Evolutionary conservation across 179 eudicot genomes (phyloP), one percentile per base, ranked within the genome.

Genomic region (Drosera spatulata): DNA sequence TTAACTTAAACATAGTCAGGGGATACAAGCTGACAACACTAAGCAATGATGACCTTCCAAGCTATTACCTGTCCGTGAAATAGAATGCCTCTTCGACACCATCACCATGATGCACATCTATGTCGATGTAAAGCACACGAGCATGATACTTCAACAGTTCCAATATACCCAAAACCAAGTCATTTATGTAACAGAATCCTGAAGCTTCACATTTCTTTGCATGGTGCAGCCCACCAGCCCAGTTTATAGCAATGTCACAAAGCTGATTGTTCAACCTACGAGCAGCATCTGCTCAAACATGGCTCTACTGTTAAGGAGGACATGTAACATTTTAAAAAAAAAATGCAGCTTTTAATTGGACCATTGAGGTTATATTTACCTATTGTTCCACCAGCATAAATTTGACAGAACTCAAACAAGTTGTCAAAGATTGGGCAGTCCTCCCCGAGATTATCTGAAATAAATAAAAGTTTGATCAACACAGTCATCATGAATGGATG

Each of bases 151-250:
- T 91, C 51, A 91, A 69, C 74, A 91, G 95, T 84, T 91, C 98
- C 79, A 91, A 76, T 76, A 91, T 91, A 9, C 98, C 98, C 80
- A 91, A 71, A 55, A 88, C 98, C 68, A 91, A 73, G 75, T 91
- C 98, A 77, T 91, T 91, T 63, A 91, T 84, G 75, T 91, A 91
- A 77, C 98, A 91, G 70, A 88, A 91, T 59, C 98, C 98, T 65
- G 98, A 91, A 44, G 98, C 96, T 77, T 75, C 89, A 49, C 96
- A 91, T 77, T 88, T 91, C 75, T 91, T 91, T 56, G 98, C 98
- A 73, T 91, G 98, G 79, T 91, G 98, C 75, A 91, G 78, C 63
- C 98, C 98, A 69, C 98, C 96, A 67, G 98, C 96, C 98, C 98
- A 88, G 69, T 88, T 88, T 71, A 88, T 91, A 63, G 98, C 98